These are phyloP conservation scores for Diplodia scrobiculata DNA, from an alignment of 2,329 filamentous ascomycete genomes.

Conservation along the genomic window DNA sequence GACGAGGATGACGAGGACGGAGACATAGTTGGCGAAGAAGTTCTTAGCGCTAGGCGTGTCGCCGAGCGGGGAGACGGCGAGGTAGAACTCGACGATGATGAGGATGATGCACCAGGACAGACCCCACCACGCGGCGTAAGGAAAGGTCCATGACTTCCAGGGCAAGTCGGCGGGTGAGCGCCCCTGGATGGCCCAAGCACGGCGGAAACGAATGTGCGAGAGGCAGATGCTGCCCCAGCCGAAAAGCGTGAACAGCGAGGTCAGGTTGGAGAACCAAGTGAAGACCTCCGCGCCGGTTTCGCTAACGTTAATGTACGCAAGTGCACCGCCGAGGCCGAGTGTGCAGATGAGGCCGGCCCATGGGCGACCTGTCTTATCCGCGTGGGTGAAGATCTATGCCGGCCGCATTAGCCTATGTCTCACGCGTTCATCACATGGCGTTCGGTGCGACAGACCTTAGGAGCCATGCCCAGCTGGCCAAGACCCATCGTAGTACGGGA, in stretches of 20 bases:
- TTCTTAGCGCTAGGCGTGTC: conserved; percentile 40
- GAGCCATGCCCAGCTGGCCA: conserved; percentile 50
- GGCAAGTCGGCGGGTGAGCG: conserved; percentile 66
- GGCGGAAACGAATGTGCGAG: conserved; percentile 64
- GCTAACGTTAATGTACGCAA: conserved; percentile 48
- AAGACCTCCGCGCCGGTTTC: conserved; percentile 50
- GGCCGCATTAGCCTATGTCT: neutral
- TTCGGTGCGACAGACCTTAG: conserved; percentile 34
- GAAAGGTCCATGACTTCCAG: conserved; percentile 52
- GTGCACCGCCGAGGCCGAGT: conserved; percentile 41
- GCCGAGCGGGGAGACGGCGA: conserved; percentile 51
- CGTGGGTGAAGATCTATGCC: conserved; percentile 33
- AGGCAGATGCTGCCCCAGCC: conserved; percentile 70
- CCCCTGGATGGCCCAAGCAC: conserved; percentile 60
- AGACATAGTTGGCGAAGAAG: conserved; percentile 55
- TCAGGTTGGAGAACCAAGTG: conserved; percentile 53
- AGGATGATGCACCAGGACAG: conserved; percentile 51
- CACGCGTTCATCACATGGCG: neutral
- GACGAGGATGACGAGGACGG: conserved; percentile 48
- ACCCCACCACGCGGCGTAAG: conserved; percentile 50
- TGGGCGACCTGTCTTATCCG: conserved; percentile 45
- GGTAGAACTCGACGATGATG: conserved; percentile 53
- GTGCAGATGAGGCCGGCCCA: conserved; percentile 39
- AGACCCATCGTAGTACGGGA: conserved; percentile 51
- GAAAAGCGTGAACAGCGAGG: conserved; percentile 59